A percentile compares a stretch with the other conserved stretches of the same genome.
phyloP scores from a whole-genome alignment of 78 protist genomes.

The Creolimax fragrantissima region DNA sequence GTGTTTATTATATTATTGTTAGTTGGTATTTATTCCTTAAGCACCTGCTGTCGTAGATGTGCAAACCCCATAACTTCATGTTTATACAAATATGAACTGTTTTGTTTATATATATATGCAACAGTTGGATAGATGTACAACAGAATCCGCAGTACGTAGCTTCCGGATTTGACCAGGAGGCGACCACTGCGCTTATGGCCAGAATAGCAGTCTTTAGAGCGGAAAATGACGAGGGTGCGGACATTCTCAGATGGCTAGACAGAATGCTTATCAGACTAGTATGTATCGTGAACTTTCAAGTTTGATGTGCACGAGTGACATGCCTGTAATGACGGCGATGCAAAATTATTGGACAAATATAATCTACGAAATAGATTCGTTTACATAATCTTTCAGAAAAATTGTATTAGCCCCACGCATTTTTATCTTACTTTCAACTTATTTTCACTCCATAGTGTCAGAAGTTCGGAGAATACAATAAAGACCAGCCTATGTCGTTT shows the following conservation, averaged over 20 bases:
- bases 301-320: constrained; percentile 44
- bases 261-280: constrained; percentile 78
- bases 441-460: constrained; percentile 36
- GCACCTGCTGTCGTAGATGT: too few species aligned
- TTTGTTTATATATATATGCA: too few species aligned
- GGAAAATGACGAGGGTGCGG: constrained; percentile 72
- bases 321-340: neutral
- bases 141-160: constrained; percentile 17
- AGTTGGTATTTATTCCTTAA: too few species aligned
- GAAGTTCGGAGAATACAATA: constrained; percentile 64
- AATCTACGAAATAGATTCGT: too few species aligned
- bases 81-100: too few species aligned
- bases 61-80: too few species aligned
- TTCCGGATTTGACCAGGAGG: constrained; percentile 77
- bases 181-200: constrained; percentile 95
- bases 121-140: constrained; percentile 8
- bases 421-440: neutral
- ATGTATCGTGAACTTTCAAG: neutral
- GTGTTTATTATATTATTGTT: too few species aligned
- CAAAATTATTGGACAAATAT: too few species aligned
- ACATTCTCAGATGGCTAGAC: constrained; percentile 95
- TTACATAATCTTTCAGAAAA: too few species aligned
- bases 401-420: constrained; percentile 55
- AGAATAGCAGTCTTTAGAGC: constrained; percentile 80
- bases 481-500: constrained; percentile 70